A percentile compares a stretch with the other conserved stretches of the same genome.
Evolutionary conservation across 2,329 filamentous ascomycete species (phyloP).

Genomic region (Kalaharituber pfeilii): DNA sequence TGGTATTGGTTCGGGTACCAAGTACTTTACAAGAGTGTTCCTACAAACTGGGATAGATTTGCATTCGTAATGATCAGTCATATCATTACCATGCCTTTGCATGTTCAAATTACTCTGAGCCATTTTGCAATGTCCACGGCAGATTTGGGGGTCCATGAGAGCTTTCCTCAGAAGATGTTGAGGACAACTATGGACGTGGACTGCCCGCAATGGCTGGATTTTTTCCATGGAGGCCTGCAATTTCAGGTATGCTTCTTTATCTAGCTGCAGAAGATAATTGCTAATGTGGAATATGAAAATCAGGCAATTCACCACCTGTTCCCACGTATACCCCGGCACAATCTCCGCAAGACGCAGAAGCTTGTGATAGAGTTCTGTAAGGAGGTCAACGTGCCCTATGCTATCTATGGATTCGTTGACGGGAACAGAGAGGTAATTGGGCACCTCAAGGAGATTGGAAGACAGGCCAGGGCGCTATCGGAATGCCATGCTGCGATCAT

Average conservation of each 20-base stretch:
- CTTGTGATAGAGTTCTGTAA: constrained; percentile 66
- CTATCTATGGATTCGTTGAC: constrained; percentile 67
- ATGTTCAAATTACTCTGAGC: constrained; percentile 78
- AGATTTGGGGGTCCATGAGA: constrained; percentile 66
- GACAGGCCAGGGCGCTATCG: constrained; percentile 58
- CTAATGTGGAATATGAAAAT: too few species aligned
- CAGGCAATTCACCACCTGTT: constrained; percentile 69
- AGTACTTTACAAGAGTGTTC: constrained; percentile 57
- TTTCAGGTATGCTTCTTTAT: constrained; percentile 40
- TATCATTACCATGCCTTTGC: constrained; percentile 61
- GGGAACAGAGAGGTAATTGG: constrained; percentile 69
- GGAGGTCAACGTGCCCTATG: constrained; percentile 69
- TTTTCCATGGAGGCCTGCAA: constrained; percentile 73
- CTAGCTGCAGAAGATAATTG: not conserved
- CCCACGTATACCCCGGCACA: constrained; percentile 68
- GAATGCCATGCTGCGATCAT: constrained; percentile 44
- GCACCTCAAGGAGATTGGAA: constrained; percentile 57
- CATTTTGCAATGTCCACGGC: constrained; percentile 90
- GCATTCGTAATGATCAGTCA: constrained; percentile 66
- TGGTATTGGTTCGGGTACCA: constrained; percentile 76
- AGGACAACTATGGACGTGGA: constrained; percentile 89
- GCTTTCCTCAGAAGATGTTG: constrained; percentile 78
- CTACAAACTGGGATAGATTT: constrained; percentile 50
- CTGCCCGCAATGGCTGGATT: constrained; percentile 74
- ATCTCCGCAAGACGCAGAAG: constrained; percentile 56